Conservation (phyloP, 495 filamentous ascomycete genomes). For the Penicillium subrubescens region DNA sequence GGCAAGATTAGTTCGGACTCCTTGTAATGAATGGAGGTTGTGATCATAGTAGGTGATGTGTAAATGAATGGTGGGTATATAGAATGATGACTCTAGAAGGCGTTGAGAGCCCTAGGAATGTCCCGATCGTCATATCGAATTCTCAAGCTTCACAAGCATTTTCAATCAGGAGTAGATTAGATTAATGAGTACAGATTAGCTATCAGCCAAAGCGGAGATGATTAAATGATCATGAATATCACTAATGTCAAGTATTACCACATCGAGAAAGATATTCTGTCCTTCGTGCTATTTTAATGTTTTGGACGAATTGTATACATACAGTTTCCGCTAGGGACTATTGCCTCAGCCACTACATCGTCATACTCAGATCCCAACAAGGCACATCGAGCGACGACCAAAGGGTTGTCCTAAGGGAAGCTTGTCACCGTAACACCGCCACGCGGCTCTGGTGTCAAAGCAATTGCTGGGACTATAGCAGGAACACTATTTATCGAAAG, state of each 20-base stretch:
- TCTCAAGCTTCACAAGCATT: background rate
- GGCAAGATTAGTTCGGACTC: background rate
- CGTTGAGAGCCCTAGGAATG: background rate
- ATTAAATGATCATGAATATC: too few relatives aligned
- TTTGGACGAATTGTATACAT: too few relatives aligned
- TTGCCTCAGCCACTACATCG: background rate
- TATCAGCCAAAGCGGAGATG: background rate
- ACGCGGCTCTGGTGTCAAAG: conserved; percentile 6
- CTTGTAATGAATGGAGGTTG: background rate
- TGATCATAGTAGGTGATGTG: background rate
- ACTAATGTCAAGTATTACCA: too few relatives aligned
- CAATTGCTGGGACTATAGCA: background rate
- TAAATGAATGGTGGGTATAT: background rate
- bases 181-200: background rate
- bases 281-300: too few relatives aligned
- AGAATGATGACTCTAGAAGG: background rate
- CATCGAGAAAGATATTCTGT: too few relatives aligned
- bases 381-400: background rate
- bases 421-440: background rate
- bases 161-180: background rate
- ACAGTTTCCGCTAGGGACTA: too few relatives aligned
- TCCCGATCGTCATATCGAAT: background rate
- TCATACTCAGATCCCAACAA: background rate
- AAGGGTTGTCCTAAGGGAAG: background rate
- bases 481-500: background rate